phyloP scores from a whole-genome alignment of 148 eudicot genomes.

The Oxyria digyna region DNA sequence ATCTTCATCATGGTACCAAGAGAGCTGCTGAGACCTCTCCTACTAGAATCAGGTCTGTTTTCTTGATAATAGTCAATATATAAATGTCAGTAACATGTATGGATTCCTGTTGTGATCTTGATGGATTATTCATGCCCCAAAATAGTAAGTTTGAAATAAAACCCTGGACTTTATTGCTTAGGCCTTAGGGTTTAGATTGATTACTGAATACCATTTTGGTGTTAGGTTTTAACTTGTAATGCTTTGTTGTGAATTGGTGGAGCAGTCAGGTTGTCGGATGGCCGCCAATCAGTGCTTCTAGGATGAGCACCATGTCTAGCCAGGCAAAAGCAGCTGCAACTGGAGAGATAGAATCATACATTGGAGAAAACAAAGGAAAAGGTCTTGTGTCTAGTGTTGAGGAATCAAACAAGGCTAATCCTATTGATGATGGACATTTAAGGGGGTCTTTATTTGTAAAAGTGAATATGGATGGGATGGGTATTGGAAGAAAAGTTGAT shows the following conservation, averaged over 20 bases:
- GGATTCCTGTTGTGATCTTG: not conserved
- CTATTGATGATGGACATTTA: constrained; percentile 22
- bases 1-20: constrained; percentile 26
- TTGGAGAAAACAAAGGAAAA: constrained; percentile 31
- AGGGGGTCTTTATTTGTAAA: constrained; percentile 59
- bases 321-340: constrained; percentile 42
- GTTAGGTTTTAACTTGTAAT: not conserved
- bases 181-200: not conserved
- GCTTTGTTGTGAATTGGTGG: constrained; percentile 9
- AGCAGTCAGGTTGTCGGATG: constrained; percentile 94
- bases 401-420: constrained; percentile 17
- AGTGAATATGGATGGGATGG: constrained; percentile 85
- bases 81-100: no score
- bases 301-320: constrained; percentile 67
- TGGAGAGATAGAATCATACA: constrained; percentile 30
- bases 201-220: not conserved
- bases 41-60: constrained; percentile 29
- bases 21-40: constrained; percentile 63
- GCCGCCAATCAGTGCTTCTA: constrained; percentile 80
- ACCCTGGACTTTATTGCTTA: not conserved
- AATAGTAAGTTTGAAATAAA: not conserved
- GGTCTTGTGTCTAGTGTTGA: constrained; percentile 17
- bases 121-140: not conserved
- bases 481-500: constrained; percentile 91
- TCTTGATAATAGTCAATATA: no score